phyloP scores from a whole-genome alignment of 2,329 filamentous ascomycete genomes.

The Sphaceloma murrayae region DNA sequence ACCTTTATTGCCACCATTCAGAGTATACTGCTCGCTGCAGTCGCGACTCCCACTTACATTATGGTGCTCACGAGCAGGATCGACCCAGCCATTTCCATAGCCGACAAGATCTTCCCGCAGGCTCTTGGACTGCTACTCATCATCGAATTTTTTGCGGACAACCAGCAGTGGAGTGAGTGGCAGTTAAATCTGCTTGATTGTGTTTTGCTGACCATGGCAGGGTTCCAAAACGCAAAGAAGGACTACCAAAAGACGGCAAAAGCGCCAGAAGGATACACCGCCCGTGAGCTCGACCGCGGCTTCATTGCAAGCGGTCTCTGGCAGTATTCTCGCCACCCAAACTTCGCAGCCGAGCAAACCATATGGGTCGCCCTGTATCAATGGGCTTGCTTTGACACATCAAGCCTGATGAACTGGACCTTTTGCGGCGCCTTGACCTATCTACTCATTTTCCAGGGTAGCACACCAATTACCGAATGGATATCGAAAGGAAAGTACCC shows the following conservation, averaged over 20 bases:
- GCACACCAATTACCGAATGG: conserved; percentile 75
- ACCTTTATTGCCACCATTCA: conserved; percentile 82
- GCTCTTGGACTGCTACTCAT: conserved; percentile 48
- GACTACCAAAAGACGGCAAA: conserved; percentile 64
- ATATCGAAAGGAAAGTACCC: conserved; percentile 76
- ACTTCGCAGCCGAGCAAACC: conserved; percentile 84
- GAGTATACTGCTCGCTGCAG: conserved; percentile 59
- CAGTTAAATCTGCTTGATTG: background rate
- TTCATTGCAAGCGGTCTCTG: conserved; percentile 80
- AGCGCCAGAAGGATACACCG: conserved; percentile 49
- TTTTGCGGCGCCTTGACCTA: conserved; percentile 59
- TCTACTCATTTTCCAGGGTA: conserved; percentile 76
- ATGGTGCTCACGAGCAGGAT: conserved; percentile 62
- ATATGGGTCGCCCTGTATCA: conserved; percentile 84
- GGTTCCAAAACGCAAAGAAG: conserved; percentile 72
- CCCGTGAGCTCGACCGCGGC: conserved; percentile 76
- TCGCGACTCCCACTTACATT: conserved; percentile 75
- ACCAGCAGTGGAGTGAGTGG: conserved; percentile 72
- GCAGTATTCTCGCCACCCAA: conserved; percentile 83
- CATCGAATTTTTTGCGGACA: conserved; percentile 73
- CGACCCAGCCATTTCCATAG: conserved; percentile 36
- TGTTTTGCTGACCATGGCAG: conserved; percentile 31
- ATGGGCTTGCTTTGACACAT: conserved; percentile 71
- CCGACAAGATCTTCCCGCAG: conserved; percentile 51
- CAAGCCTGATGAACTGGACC: conserved; percentile 68